These are phyloP conservation scores for Encephalitozoon intestinalis DNA, from an alignment of 371 early-diverging fungal genomes.

Conservation along the genomic window DNA sequence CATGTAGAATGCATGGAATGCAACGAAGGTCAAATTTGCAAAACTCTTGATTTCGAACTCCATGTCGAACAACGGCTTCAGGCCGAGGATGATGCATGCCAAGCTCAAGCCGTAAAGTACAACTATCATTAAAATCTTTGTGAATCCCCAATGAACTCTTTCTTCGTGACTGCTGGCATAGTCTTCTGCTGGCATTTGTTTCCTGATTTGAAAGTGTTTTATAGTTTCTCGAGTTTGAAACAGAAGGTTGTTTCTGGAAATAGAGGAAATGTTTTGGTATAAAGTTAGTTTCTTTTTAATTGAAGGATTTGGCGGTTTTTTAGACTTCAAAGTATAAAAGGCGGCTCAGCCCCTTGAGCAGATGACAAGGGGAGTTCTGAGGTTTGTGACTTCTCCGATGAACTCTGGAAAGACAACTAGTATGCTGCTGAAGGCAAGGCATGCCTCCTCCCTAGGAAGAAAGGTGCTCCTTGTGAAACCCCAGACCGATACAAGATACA, in stretches of 20 bases:
- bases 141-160: conserved; percentile 26
- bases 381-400: conserved; percentile 29
- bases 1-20: conserved; percentile 42
- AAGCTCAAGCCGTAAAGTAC: conserved; percentile 10
- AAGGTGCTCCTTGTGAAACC: conserved; percentile 31
- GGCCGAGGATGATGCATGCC: conserved; percentile 31
- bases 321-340: neutral
- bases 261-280: neutral
- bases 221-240: neutral
- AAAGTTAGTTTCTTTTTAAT: neutral
- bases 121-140: conserved; percentile 15
- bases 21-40: conserved; percentile 35
- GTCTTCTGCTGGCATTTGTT: neutral
- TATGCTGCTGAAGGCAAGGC: conserved; percentile 24
- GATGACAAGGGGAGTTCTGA: conserved; percentile 8
- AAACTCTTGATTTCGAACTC: conserved; percentile 34
- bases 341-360: neutral
- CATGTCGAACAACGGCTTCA: conserved; percentile 40
- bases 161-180: neutral
- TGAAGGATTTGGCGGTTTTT: neutral
- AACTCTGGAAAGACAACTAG: conserved; percentile 36
- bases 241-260: neutral
- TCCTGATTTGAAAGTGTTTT: neutral
- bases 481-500: conserved; percentile 23
- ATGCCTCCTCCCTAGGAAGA: neutral